Base-by-base conservation (phyloP, 2,329 filamentous ascomycete genomes). In the Leptosphaerulina australis region DNA sequence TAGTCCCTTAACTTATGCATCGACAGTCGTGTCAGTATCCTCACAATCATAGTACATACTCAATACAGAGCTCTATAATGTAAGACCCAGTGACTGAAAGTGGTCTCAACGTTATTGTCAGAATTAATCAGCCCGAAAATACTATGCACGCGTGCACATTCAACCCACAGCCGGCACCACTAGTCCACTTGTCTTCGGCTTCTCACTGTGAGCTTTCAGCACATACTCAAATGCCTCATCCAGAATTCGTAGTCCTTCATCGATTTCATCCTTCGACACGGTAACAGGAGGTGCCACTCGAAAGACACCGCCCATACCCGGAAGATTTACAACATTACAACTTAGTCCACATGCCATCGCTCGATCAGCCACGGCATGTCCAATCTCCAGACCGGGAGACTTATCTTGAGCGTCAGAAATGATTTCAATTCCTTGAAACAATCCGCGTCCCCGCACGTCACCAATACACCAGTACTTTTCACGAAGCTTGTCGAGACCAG, bases 231-330 rank as follows among this genome's bases (percentile, higher is more conserved):
- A 53, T 29, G 82, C 81, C 59, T 80, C 71, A 59, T 87, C 83
- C 52, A 87, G 72, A 35, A 87, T 80, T 2, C 49, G 58, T 49
- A 87, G 59, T 0, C 82, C 83, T 29, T 77, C 70, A 14, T 79
- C 74, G n/a, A 70, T 45, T 20, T 70, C 54, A 33, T 69, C 58
- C 26, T 63, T 59, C 0, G 78, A 78, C 7, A 85, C 79, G 0
- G 81, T 84, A 30, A 87, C 81, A 0, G 84, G 83, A 18, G 83
- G 83, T 4, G 83, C 83, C 40, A 86, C 79, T 9, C 83, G 71
- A 52, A 86, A 84, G 0, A 81, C 77, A 3, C 82, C 83, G 18
- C 61, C 61, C 44, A 67, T 60, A 9, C 56, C 60, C 4, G 63
- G 58, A 24, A 68, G 56, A 22, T 57, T 67, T 11, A 58, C 56